Base-by-base conservation (phyloP, 108 stramenopile species). In the Aurantiochytrium sp. region DNA sequence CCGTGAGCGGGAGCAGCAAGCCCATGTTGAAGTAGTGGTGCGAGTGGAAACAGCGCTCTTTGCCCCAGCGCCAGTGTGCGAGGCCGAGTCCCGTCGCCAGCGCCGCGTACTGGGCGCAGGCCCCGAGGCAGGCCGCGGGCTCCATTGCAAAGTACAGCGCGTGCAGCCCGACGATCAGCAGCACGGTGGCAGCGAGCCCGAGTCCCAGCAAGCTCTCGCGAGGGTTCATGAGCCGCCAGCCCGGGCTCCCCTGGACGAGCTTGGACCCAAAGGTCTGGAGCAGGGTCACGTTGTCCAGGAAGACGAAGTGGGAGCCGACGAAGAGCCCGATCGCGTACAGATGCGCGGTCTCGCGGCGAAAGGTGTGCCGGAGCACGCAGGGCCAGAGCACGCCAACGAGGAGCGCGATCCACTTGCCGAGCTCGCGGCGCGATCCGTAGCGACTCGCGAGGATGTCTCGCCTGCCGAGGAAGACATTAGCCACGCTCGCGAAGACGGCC, bases 251-350 rank as follows among this genome's bases (percentile, higher is more conserved):
- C 24, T 81, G 73, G 6, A 37, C 73, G 24, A 81, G n/a, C 4
- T 81, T 81, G 73, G 42, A 81, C 73, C 73, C 73, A 81, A 81
- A 81, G 12, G 42, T 81, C 45, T 81, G 73, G 42, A 81, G 30
- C 12, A 81, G 6, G 6, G 73, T 41, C 45, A 81, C 73, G 32
- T 81, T 81, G 45, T 81, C 73, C 36, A 81, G 21, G 45, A 48
- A 81, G 6, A 81, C 73, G 30, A 81, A 81, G 12, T 48, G 39
- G 19, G 27, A n/a, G 27, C 73, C 73, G 45, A 17, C n/a, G 19
- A 41, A 41, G 42, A 81, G 39, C 12, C 73, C 73, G 0, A 24
- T 12, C 2, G 73, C 39, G 2, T 81, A 81, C 1, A 48, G 17
- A 12, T 6, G 27, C 6, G 30, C 73, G 8, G 21, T 22, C 73